A percentile compares a stretch with the other conserved stretches of the same genome.
Evolutionary conservation across 208 protist species (phyloP).

Genomic region (Trypanosoma boissoni): DNA sequence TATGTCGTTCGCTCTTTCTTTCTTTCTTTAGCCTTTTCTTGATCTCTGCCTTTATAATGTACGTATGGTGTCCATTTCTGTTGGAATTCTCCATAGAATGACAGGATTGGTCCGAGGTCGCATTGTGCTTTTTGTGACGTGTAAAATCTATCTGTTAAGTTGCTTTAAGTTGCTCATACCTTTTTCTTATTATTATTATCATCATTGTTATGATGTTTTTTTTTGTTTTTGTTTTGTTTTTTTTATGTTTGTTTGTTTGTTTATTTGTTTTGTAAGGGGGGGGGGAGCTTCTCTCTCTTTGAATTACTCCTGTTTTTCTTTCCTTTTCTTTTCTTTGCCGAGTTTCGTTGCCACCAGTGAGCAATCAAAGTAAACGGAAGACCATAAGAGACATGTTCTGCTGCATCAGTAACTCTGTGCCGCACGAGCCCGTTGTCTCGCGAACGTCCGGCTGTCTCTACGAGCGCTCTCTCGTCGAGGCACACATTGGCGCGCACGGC

Average conservation of each 20-base stretch:
- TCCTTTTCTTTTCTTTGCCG: slow-evolving; percentile 8
- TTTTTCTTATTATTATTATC: not conserved
- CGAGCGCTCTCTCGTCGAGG: slow-evolving; percentile 94
- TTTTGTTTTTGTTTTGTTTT: slow-evolving; percentile 2
- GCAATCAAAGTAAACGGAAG: not conserved
- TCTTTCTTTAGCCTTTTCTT: slow-evolving; percentile 7
- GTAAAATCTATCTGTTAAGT: no score
- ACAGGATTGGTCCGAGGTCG: no score
- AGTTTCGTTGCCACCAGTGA: slow-evolving; percentile 8
- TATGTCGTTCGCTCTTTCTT: slow-evolving; percentile 5
- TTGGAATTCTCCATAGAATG: no score
- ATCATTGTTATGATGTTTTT: slow-evolving; percentile 9
- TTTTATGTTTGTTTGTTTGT: not conserved
- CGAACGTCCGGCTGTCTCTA: slow-evolving; percentile 93
- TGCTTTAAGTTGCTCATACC: no score
- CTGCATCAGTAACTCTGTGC: slow-evolving; percentile 74
- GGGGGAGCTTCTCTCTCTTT: not conserved
- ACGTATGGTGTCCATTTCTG: no score
- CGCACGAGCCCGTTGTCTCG: slow-evolving; percentile 95
- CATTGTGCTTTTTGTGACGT: no score
- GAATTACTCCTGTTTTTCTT: not conserved
- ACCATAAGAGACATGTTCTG: slow-evolving; percentile 54
- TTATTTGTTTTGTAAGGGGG: not conserved
- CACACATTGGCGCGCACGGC: slow-evolving; percentile 92
- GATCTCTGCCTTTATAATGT: not conserved